phyloP scores from a whole-genome alignment of 2,329 filamentous ascomycete genomes.

The Calonectria henricotiae region DNA sequence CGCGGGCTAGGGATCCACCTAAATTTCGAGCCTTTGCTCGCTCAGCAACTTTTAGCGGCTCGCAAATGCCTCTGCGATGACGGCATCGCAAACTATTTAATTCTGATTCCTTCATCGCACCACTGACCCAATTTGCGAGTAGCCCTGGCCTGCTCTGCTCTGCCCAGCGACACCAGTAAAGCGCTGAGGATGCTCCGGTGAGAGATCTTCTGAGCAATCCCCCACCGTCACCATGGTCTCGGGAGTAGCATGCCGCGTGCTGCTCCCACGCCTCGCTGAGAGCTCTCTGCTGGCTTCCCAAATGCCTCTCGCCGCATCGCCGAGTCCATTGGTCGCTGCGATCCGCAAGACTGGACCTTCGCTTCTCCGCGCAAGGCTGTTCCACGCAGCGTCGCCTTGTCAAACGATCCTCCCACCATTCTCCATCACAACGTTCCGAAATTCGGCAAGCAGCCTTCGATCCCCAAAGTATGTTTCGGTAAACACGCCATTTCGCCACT shows the following conservation, averaged over 20 bases:
- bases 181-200: constrained; percentile 55
- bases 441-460: constrained; percentile 36
- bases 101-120: constrained; percentile 44
- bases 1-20: constrained; percentile 45
- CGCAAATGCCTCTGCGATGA: constrained; percentile 58
- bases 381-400: constrained; percentile 41
- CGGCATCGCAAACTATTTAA: constrained; percentile 53
- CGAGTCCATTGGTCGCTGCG: constrained; percentile 45
- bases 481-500: constrained; percentile 50
- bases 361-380: constrained; percentile 41
- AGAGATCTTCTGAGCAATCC: constrained; percentile 48
- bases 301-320: constrained; percentile 46
- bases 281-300: constrained; percentile 51
- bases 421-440: constrained; percentile 49
- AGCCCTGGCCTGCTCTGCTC: constrained; percentile 27
- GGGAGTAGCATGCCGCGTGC: constrained; percentile 66
- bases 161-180: constrained; percentile 40
- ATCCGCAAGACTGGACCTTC: constrained; percentile 42
- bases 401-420: constrained; percentile 50
- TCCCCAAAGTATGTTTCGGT: constrained; percentile 36
- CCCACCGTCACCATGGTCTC: constrained; percentile 64
- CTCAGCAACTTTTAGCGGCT: constrained; percentile 51
- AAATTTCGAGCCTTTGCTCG: constrained; percentile 45
- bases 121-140: constrained; percentile 32
- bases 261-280: constrained; percentile 66